Conservation (phyloP, 305 asterid genomes). For the Fraxinus greggii region DNA sequence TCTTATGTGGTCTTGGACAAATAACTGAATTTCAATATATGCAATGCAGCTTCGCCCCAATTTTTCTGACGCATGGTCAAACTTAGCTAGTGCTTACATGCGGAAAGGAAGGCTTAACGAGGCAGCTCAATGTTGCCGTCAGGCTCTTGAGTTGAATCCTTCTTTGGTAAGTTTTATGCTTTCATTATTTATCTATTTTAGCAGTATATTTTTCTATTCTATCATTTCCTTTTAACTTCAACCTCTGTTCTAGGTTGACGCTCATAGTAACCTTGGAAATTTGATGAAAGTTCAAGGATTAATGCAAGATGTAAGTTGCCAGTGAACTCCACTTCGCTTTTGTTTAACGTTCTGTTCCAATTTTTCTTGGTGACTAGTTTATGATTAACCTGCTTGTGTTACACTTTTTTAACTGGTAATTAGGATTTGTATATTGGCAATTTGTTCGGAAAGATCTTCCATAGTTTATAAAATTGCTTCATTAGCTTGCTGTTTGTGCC, state of each 20-base stretch:
- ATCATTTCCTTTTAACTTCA: slow-evolving; percentile 6
- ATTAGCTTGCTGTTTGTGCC: slow-evolving; percentile 2
- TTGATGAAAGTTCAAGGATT: slow-evolving; percentile 98
- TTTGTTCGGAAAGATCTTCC: slow-evolving; percentile 4
- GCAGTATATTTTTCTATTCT: slow-evolving; percentile 2
- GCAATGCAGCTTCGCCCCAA: slow-evolving; percentile 82
- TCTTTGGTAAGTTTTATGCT: slow-evolving; percentile 49
- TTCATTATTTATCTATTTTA: background rate
- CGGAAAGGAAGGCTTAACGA: slow-evolving; percentile 77
- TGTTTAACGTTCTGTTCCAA: background rate
- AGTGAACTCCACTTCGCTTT: background rate
- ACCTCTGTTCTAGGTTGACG: slow-evolving; percentile 69
- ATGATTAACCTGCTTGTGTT: background rate
- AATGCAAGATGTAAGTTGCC: slow-evolving; percentile 68
- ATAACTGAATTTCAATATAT: slow-evolving; percentile 23
- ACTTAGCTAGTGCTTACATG: slow-evolving; percentile 90
- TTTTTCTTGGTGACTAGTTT: background rate
- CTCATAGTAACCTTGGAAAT: slow-evolving; percentile 98
- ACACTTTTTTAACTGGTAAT: background rate
- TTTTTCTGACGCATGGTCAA: slow-evolving; percentile 97
- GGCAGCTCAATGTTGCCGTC: slow-evolving; percentile 91
- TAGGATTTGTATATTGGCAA: background rate
- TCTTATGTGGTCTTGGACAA: slow-evolving; percentile 12
- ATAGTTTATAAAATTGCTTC: background rate
- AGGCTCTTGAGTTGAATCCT: slow-evolving; percentile 84